Conservation (phyloP, 148 eudicot genomes). For the Bassia scoparia region DNA sequence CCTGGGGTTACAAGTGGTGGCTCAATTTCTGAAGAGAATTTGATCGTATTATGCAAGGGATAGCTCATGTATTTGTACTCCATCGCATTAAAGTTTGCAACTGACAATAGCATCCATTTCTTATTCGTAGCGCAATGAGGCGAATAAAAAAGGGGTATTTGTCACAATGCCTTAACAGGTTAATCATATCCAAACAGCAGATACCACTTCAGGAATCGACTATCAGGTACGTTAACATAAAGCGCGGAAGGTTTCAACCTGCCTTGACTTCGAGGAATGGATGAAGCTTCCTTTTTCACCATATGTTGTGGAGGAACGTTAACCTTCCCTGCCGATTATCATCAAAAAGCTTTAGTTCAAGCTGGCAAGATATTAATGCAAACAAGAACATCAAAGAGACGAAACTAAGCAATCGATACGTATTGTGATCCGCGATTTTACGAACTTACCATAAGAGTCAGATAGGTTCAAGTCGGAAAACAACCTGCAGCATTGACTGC, state of each 20-base stretch:
- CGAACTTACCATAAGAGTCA: slow-evolving; percentile 61
- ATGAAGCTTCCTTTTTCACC: slow-evolving; percentile 68
- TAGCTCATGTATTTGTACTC: slow-evolving; percentile 79
- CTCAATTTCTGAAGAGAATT: slow-evolving; percentile 71
- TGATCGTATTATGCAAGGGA: slow-evolving; percentile 90
- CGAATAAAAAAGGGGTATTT: background rate
- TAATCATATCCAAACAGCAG: too few species aligned
- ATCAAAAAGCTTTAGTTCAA: background rate
- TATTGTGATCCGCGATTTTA: background rate
- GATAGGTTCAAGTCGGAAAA: slow-evolving; percentile 75
- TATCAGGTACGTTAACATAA: slow-evolving; percentile 29
- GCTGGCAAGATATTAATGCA: background rate
- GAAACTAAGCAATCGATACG: background rate
- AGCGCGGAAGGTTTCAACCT: slow-evolving; percentile 74
- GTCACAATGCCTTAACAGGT: background rate
- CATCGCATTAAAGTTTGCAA: slow-evolving; percentile 85
- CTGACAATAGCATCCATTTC: slow-evolving; percentile 34
- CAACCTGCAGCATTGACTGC: slow-evolving; percentile 91
- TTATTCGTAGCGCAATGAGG: background rate
- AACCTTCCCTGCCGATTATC: slow-evolving; percentile 55
- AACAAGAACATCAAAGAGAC: background rate
- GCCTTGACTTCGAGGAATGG: slow-evolving; percentile 78
- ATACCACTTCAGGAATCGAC: too few species aligned
- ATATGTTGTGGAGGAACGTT: slow-evolving; percentile 81
- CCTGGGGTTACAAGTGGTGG: slow-evolving; percentile 94